These are phyloP conservation scores for Sporobolus alterniflorus DNA, from an alignment of 202 grass and related monocot genomes.

Conservation along the genomic window DNA sequence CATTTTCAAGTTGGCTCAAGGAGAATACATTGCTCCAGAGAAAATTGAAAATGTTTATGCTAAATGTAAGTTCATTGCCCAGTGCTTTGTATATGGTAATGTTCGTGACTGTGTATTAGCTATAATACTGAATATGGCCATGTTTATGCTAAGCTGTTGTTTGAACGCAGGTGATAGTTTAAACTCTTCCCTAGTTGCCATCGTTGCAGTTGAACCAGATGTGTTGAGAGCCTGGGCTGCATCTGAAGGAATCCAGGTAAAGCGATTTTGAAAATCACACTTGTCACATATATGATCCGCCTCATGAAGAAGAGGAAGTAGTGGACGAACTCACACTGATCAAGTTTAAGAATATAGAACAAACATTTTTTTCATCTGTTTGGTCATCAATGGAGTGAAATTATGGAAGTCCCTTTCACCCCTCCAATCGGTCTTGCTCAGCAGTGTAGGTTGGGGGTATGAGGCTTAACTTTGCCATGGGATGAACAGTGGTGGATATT, in stretches of 20 bases:
- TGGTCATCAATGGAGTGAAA: not conserved
- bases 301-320: not conserved
- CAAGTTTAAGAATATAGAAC: not conserved
- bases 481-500: not conserved
- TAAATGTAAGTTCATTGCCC: constrained; percentile 92
- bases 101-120: constrained; percentile 12
- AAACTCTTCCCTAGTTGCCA: constrained; percentile 77
- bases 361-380: not conserved
- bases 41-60: constrained; percentile 98
- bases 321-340: not conserved
- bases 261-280: not conserved
- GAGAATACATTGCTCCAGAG: constrained; percentile 96
- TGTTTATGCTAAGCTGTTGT: constrained; percentile 6
- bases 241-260: constrained; percentile 90
- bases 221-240: constrained; percentile 82
- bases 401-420: not conserved
- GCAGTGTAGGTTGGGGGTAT: not conserved
- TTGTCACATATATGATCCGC: not conserved
- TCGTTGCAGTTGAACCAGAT: constrained; percentile 82
- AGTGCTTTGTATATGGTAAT: constrained; percentile 96
- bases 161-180: constrained; percentile 86
- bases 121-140: not conserved
- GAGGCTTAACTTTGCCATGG: not conserved
- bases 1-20: constrained; percentile 98
- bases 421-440: not conserved